Percentiles rank a stretch among this genome's conserved stretches.
Conservation (phyloP, 2,329 filamentous ascomycete genomes). For the Neodidymelliopsis sp. region DNA sequence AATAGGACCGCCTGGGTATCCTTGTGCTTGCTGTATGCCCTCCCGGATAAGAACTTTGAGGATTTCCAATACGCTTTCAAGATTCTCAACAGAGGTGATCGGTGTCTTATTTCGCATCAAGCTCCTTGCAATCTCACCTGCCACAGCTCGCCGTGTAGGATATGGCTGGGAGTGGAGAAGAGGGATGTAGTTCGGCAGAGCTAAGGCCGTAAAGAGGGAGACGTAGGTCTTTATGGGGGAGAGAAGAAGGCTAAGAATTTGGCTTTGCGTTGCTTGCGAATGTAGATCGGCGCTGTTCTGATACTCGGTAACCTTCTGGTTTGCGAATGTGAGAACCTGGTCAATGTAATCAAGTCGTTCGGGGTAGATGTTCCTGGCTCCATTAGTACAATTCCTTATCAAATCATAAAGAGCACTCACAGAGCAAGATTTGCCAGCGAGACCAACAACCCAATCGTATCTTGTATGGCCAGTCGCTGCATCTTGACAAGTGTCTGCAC, state of each 20-base stretch:
- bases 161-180: conserved; percentile 92
- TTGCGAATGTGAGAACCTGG: conserved; percentile 88
- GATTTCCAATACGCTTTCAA: conserved; percentile 88
- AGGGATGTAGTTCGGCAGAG: conserved; percentile 89
- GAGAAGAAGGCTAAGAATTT: conserved; percentile 86
- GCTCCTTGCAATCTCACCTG: conserved; percentile 83
- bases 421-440: conserved; percentile 92
- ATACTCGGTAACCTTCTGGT: conserved; percentile 84
- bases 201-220: conserved; percentile 94
- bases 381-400: conserved; percentile 32
- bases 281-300: conserved; percentile 96
- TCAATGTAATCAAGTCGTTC: conserved; percentile 93
- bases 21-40: conserved; percentile 79
- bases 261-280: conserved; percentile 84
- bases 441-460: conserved; percentile 92
- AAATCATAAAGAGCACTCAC: conserved; percentile 47
- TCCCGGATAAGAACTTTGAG: conserved; percentile 93
- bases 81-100: conserved; percentile 78
- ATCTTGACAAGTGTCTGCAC: conserved; percentile 92
- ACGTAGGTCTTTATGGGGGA: conserved; percentile 88
- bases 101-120: conserved; percentile 83
- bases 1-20: conserved; percentile 78
- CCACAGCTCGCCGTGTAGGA: conserved; percentile 86
- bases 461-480: conserved; percentile 89
- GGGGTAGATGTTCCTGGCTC: conserved; percentile 81